Base-by-base conservation (phyloP, 2,329 filamentous ascomycete species). In the Colletotrichum siamense region DNA sequence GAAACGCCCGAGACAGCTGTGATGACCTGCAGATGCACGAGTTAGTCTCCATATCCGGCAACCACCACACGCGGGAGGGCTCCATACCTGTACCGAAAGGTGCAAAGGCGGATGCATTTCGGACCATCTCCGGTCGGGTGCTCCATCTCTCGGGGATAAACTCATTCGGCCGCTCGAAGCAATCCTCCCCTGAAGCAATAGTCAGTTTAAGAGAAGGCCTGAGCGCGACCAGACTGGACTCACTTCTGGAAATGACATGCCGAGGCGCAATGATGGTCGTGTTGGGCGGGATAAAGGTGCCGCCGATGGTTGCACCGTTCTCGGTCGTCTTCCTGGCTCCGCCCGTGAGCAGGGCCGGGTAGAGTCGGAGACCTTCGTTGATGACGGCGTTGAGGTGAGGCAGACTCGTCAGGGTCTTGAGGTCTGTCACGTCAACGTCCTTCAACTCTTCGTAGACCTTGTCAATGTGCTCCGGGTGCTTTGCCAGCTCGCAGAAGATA, bases 61-160 rank as follows among this genome's bases (percentile, higher is more conserved):
- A 52, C 10, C n/a, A 52, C 44, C 44, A 52, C 44, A 57, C 6
- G 5, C 24, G 28, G n/a, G 16, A 26, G 16, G 34, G 59, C 28
- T 34, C 59, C 44, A 26, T 75, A 81, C 82, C 82, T n/a, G 79
- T 82, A 2, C 81, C 81, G 63, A 85, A 86, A 0, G 85, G 85
- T 2, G 73, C 73, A 69, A 81, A 84, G 2, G 81, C 83, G 2
- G 79, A 78, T 28, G 76, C 69, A 66, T 86, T 81, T 26, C 78
- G 81, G n/a, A 83, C 78, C 73, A 86, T 74, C 10, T 86, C 81
- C 4, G 80, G 80, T 16, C 71, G 76, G 6, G 79, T 80, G 3
- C 81, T 84, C 84, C 84, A 87, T 30, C 85, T 79, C 69, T 87
- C 84, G 3, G 85, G 85, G 8, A 87, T 80, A 66, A 86, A 86